Conservation (phyloP, 345 rosid genomes). For the Euclidium syriacum region DNA sequence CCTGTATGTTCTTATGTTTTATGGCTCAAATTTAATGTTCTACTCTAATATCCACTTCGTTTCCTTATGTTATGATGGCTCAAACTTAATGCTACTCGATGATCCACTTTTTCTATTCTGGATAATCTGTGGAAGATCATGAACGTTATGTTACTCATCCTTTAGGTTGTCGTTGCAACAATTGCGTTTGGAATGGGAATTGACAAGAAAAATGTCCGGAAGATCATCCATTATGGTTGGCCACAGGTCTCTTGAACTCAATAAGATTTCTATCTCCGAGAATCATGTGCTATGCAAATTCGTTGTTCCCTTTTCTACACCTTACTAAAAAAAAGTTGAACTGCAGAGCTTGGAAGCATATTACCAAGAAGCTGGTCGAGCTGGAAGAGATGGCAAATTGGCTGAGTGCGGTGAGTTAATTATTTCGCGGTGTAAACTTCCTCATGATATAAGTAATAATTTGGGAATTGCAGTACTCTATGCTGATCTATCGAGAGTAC, state of each 20-base stretch:
- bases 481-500: conserved; percentile 60
- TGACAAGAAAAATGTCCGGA: conserved; percentile 73
- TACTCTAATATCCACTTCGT: conserved; percentile 1
- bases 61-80: too few species aligned
- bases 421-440: background rate
- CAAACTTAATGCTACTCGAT: conserved; percentile 3
- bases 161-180: conserved; percentile 84
- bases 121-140: background rate
- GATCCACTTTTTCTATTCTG: background rate
- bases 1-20: background rate
- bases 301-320: background rate
- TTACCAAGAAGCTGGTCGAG: conserved; percentile 98
- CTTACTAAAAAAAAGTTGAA: background rate
- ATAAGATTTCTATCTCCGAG: background rate
- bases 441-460: background rate
- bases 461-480: conserved; percentile 48
- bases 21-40: background rate
- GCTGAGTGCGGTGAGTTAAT: conserved; percentile 71
- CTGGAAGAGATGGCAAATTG: conserved; percentile 88
- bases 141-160: background rate
- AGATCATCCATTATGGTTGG: conserved; percentile 91
- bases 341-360: conserved; percentile 87
- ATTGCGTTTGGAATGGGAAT: conserved; percentile 97
- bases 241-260: conserved; percentile 55
- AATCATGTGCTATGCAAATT: background rate